phyloP scores from a whole-genome alignment of 495 filamentous ascomycete genomes.

The Talaromyces adpressus region DNA sequence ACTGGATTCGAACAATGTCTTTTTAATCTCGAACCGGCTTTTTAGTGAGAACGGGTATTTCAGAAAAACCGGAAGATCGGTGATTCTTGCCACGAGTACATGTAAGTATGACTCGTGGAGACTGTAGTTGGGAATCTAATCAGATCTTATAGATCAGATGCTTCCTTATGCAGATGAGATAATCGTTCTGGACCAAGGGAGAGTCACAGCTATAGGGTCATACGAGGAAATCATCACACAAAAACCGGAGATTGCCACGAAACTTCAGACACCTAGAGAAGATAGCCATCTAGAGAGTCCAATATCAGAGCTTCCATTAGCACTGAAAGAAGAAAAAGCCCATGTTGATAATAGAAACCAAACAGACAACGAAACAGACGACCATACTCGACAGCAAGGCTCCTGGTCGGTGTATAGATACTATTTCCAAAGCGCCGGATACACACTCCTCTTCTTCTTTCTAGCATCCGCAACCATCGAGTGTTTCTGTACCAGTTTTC shows the following conservation, averaged over 20 bases:
- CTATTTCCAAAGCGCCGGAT: slow-evolving; percentile 39
- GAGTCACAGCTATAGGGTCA: slow-evolving; percentile 11
- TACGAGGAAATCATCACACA: slow-evolving; percentile 9
- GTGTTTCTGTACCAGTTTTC: slow-evolving; percentile 20
- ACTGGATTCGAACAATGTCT: slow-evolving; percentile 12
- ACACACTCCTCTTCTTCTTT: background rate
- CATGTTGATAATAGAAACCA: background rate
- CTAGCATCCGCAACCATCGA: slow-evolving; percentile 19
- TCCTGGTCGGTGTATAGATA: slow-evolving; percentile 41
- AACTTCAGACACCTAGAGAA: background rate
- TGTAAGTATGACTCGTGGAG: background rate
- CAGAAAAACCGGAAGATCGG: slow-evolving; percentile 12
- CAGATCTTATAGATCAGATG: slow-evolving; percentile 11
- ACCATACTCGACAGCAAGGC: slow-evolving; percentile 23
- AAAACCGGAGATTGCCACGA: slow-evolving; percentile 5
- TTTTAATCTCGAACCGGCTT: slow-evolving; percentile 5
- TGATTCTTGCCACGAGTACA: slow-evolving; percentile 11
- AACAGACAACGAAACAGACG: background rate
- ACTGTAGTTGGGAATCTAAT: slow-evolving; percentile 34
- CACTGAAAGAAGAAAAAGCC: background rate
- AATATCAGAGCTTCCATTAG: background rate
- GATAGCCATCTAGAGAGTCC: background rate
- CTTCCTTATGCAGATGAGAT: slow-evolving; percentile 14
- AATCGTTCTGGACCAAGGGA: slow-evolving; percentile 12
- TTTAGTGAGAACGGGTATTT: slow-evolving; percentile 12